Evolutionary conservation across 225 moss, liverwort and hornwort species (phyloP).

Genomic region (Straminergon stramineum): DNA sequence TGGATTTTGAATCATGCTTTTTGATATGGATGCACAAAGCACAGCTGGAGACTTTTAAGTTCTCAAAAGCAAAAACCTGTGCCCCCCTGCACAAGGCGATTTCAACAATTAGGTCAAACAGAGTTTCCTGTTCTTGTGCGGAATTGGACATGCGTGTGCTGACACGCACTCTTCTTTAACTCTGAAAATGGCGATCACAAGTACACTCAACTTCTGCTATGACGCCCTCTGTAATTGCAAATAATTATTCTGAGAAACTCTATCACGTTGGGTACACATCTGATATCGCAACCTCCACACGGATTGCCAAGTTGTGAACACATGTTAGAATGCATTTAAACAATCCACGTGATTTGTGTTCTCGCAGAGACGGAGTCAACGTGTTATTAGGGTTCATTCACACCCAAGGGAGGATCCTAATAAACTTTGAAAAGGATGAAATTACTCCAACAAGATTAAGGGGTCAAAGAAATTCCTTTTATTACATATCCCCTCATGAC

Average conservation of each 20-base stretch:
- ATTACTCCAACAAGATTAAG: neutral
- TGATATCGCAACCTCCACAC: neutral
- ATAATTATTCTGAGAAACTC: neutral
- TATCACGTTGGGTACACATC: neutral
- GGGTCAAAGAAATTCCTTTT: neutral
- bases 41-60: too few species aligned
- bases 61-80: neutral
- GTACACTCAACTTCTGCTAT: neutral
- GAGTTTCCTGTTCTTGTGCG: neutral
- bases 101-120: neutral
- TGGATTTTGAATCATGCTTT: conserved; percentile 1
- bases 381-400: neutral
- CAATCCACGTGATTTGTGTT: neutral
- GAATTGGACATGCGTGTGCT: neutral
- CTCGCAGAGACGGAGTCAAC: neutral
- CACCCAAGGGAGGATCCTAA: neutral
- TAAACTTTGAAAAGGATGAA: neutral
- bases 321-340: neutral
- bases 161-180: neutral
- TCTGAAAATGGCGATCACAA: neutral
- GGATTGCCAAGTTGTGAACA: neutral
- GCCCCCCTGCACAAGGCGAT: neutral
- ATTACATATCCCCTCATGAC: too few species aligned
- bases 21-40: neutral
- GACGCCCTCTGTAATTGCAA: neutral